Conservation (phyloP, 2,329 filamentous ascomycete species). For the Penicillium janthinellum region DNA sequence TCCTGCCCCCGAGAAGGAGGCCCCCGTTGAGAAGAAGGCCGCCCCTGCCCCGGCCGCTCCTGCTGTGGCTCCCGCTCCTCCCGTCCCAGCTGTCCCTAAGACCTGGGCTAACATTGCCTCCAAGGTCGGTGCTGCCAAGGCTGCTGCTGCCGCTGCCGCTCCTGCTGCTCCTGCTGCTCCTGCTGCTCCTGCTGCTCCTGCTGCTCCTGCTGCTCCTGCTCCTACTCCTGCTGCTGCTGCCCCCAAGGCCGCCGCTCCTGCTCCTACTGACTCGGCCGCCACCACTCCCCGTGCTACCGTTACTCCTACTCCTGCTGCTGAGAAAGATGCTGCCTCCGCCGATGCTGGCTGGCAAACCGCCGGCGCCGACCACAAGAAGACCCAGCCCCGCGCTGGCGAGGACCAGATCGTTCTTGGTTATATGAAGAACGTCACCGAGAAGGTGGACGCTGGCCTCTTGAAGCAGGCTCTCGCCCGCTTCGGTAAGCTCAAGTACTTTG, state of each 20-base stretch:
- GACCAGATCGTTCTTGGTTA: slow-evolving; percentile 81
- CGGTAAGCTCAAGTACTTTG: slow-evolving; percentile 65
- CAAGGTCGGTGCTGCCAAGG: slow-evolving; percentile 35
- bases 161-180: slow-evolving; percentile 38
- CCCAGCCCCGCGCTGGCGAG: slow-evolving; percentile 71
- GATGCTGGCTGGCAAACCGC: slow-evolving; percentile 86
- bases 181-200: slow-evolving; percentile 33
- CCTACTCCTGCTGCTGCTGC: slow-evolving; percentile 32
- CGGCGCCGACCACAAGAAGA: slow-evolving; percentile 74
- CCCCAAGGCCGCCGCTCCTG: slow-evolving; percentile 37
- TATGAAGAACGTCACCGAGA: slow-evolving; percentile 93
- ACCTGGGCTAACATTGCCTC: slow-evolving; percentile 67
- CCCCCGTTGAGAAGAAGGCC: slow-evolving; percentile 55
- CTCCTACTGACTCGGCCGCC: slow-evolving; percentile 33
- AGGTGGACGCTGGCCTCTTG: slow-evolving; percentile 75
- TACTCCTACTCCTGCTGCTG: slow-evolving; percentile 36
- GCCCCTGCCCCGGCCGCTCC: slow-evolving; percentile 35
- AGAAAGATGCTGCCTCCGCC: slow-evolving; percentile 74
- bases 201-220: slow-evolving; percentile 34
- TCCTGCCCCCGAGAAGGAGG: slow-evolving; percentile 52
- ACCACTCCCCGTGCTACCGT: slow-evolving; percentile 41
- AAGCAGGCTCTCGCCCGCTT: slow-evolving; percentile 70
- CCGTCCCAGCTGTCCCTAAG: slow-evolving; percentile 54
- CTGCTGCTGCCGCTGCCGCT: slow-evolving; percentile 34
- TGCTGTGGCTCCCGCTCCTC: slow-evolving; percentile 38